Base-by-base conservation (phyloP, 208 protist species). In the Wallacemonas rigidus region DNA sequence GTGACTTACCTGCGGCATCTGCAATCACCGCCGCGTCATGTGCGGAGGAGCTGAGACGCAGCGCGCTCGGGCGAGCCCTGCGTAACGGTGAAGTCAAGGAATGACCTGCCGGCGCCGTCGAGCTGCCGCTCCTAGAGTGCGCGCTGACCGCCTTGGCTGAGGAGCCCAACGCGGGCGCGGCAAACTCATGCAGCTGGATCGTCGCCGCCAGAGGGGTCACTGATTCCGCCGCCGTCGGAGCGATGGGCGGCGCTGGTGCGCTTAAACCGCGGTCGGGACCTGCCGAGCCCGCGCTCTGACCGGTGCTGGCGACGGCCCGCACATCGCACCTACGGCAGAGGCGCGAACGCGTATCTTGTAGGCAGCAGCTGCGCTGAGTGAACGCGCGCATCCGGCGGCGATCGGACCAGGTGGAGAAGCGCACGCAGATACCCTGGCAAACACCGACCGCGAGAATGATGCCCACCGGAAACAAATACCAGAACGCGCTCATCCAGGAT, bases 401-500 rank as follows among this genome's bases (percentile, higher is more conserved):
- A 36, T 73, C 69, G 3, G 50, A 73, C 69, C 69, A 73, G 4
- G 56, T 44, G 9, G 17, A 57, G 15, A 57, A 44, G 17, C 55
- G 69, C 54, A 57, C 35, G 26, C 56, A 50, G 17, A 56, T 17
- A 26, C 44, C 14, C 51, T 73, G 51, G 56, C 56, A 63, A 11
- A 54, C 15, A 45, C 69, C 69, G 12, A 73, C 3, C 36, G 4
- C 7, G 9, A 85, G 11, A 8, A 85, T 45, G 3, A 57, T 35
- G 15, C 15, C 62, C 0, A 78, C 61, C 1, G 74, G 1, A 4
- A 77, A 40, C 39, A 74, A 55, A 57, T 64, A 77, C 72, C 71
- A 77, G 72, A 77, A 81, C 12, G n/a, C 36, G 14, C 53, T 64
- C 4, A 65, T 11, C 26, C 58, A 35, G 51, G 47, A 71, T 41